phyloP scores from a whole-genome alignment of 2,329 filamentous ascomycete species.

The Aspergillus glaucus region DNA sequence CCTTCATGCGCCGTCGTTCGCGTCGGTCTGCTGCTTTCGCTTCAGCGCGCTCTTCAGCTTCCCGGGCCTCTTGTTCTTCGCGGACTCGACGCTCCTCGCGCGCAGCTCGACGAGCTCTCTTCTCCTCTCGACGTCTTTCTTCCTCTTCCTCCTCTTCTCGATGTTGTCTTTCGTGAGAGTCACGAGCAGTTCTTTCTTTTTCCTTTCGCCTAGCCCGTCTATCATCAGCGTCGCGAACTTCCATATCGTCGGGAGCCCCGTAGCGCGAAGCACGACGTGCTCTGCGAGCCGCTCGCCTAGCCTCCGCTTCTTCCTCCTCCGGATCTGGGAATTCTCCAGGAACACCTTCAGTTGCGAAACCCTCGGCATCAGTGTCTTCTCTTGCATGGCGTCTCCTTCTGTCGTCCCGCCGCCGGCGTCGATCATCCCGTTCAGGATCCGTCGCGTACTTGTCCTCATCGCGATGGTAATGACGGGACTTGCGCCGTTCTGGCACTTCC shows the following conservation, averaged over 20 bases:
- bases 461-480: conserved; percentile 32
- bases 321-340: conserved; percentile 30
- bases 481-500: conserved; percentile 31
- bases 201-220: conserved; percentile 45
- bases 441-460: conserved; percentile 27
- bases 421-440: conserved; percentile 33
- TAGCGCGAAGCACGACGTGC: conserved; percentile 43
- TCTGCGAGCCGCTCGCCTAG: conserved; percentile 57
- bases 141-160: conserved; percentile 36
- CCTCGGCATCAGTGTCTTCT: conserved; percentile 40
- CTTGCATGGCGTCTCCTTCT: conserved; percentile 34
- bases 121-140: conserved; percentile 26
- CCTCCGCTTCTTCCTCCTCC: conserved; percentile 51
- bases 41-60: conserved; percentile 29
- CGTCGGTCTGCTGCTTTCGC: conserved; percentile 35
- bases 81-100: conserved; percentile 27
- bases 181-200: conserved; percentile 41
- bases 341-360: conserved; percentile 38
- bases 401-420: conserved; percentile 30
- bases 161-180: conserved; percentile 31
- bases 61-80: conserved; percentile 45
- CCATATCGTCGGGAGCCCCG: conserved; percentile 29
- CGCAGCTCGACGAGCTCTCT: conserved; percentile 27
- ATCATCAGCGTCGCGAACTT: conserved; percentile 31
- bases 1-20: conserved; percentile 33